Percentiles rank a stretch among this genome's conserved stretches.
These are phyloP conservation scores for Cruciata laevipes DNA, from an alignment of 257 asterid genomes.

Conservation along the genomic window DNA sequence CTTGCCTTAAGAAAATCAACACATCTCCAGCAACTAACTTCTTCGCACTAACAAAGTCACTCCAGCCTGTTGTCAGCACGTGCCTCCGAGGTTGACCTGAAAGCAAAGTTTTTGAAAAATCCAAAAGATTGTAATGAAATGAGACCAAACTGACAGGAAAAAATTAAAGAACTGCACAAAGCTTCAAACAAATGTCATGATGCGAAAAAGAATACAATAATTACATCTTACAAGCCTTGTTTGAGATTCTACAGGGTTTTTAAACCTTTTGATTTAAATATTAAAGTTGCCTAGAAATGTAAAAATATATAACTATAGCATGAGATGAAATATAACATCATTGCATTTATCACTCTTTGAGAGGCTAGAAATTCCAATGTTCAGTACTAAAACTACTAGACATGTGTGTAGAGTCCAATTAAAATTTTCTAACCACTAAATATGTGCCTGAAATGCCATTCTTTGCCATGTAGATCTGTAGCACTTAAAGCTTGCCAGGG, in stretches of 20 bases:
- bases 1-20: constrained; percentile 85
- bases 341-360: too few species aligned
- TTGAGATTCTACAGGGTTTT: too few species aligned
- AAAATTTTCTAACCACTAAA: constrained; percentile 60
- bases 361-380: not conserved
- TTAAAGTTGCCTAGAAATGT: too few species aligned
- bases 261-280: too few species aligned
- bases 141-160: not conserved
- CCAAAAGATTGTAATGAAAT: not conserved
- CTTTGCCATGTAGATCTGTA: constrained; percentile 82
- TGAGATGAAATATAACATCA: too few species aligned
- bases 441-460: constrained; percentile 98
- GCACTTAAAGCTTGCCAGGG: constrained; percentile 97
- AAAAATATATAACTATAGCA: not conserved
- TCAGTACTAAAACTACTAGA: not conserved
- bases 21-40: constrained; percentile 96
- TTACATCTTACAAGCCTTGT: not conserved
- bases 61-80: constrained; percentile 98
- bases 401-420: not conserved
- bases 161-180: not conserved
- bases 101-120: constrained; percentile 3
- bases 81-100: constrained; percentile 99
- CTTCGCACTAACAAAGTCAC: constrained; percentile 91
- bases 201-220: not conserved
- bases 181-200: not conserved